phyloP scores from a whole-genome alignment of 192 early-diverging fungal species.

The Umbelopsis vinacea region DNA sequence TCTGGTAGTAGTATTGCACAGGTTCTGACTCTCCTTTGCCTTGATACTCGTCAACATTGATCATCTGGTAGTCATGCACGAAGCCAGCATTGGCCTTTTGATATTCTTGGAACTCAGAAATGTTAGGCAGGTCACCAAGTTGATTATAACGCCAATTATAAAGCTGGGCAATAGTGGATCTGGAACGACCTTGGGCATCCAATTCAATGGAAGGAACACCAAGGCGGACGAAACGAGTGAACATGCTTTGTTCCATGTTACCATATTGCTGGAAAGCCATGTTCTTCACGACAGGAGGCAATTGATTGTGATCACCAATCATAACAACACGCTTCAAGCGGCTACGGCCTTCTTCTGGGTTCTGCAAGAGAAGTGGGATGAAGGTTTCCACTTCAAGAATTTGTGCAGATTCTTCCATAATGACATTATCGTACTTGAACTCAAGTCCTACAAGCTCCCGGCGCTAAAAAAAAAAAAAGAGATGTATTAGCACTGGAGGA shows the following conservation, averaged over 20 bases:
- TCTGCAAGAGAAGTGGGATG: conserved; percentile 89
- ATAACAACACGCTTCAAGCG: conserved; percentile 88
- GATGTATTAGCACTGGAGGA: conserved; percentile 18
- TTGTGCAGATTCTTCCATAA: conserved; percentile 98
- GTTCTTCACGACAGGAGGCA: conserved; percentile 96
- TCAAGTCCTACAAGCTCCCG: conserved; percentile 85
- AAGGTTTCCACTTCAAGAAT: conserved; percentile 95
- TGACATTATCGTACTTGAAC: conserved; percentile 93
- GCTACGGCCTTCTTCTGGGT: conserved; percentile 61
- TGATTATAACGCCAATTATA: conserved; percentile 85
- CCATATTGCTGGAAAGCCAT: conserved; percentile 81
- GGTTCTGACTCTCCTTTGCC: conserved; percentile 88
- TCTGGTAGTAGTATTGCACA: conserved; percentile 88
- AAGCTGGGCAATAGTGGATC: conserved; percentile 78
- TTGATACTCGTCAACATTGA: conserved; percentile 82
- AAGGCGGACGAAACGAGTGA: conserved; percentile 87
- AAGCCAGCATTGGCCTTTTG: conserved; percentile 84
- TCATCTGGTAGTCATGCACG: conserved; percentile 82
- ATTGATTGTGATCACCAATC: conserved; percentile 98
- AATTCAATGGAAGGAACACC: conserved; percentile 93
- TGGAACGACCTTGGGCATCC: conserved; percentile 86
- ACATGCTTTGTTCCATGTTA: conserved; percentile 96
- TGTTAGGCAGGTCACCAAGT: conserved; percentile 70
- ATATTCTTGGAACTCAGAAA: conserved; percentile 56
- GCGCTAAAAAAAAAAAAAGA: conserved; percentile 37